Evolutionary conservation across 2,329 filamentous ascomycete genomes (phyloP), one percentile per base, ranked within the genome.

Genomic region (Trichoderma atroviride): DNA sequence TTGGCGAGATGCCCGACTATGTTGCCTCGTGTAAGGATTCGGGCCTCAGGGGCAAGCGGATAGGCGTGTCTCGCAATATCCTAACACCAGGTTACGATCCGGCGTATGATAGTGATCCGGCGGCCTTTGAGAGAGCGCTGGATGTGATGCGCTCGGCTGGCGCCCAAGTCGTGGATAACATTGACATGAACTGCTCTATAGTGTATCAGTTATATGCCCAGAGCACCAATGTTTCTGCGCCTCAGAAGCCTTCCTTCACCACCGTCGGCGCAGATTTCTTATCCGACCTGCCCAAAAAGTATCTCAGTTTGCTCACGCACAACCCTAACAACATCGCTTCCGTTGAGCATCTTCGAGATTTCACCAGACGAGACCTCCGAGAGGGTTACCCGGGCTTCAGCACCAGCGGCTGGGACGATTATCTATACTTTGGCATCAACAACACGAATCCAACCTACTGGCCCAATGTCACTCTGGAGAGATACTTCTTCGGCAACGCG

Each of bases 1-100:
- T 64, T 24, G 35, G 60, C 5, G 47, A 75, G 2, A 75, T 85
- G 1, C 89, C 89, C 0, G 82, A 92, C 75, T 92, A 92, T 73
- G 84, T 87, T 10, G 82, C 81, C 3, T 86, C 89, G 0, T 87
- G 89, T 74, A 82, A 86, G 24, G 77, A 82, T 24, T 82, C 82
- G 14, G 83, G 83, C 0, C 80, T 91, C 0, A 71, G 78, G 13
- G 88, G 87, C 9, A 86, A 86, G 64, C 84, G 89, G 2, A 88
- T 92, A 31, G 91, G 90, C 4, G 83, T 92, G 4, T 66, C 63
- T 2, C 63, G 63, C 37, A 58, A 66, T n/a, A 24, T 43, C 5
- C 33, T 66, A 2, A 29, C 35, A 16, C 0, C 37, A 14, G n/a
- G 47, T 14, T 33, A 58, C 3, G 63, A 66, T n/a, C 53, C 63